Evolutionary conservation across 768 basidiomycete genomes (phyloP), one percentile per base, ranked within the genome.

Genomic region (Rhizopogon vesiculosus): DNA sequence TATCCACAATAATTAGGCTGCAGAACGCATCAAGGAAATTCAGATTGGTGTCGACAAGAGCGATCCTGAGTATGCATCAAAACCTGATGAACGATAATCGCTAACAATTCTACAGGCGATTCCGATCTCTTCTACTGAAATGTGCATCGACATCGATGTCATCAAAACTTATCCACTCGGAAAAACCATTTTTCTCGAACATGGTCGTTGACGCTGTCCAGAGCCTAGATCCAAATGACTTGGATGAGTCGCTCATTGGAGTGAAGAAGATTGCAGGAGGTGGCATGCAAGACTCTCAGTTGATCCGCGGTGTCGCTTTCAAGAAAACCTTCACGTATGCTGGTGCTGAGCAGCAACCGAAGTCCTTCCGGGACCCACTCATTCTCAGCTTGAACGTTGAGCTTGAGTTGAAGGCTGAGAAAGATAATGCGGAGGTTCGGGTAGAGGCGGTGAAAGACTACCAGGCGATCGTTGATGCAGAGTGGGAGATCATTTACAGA

Each of bases 101-200:
- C 45, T 42, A 69, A 56, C 42, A 33, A 51, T 22, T 56, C 51
- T 2, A 7, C 62, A 98, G 96, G 61, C 84, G 84, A 62, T 97
- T 98, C 82, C 93, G 87, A 46, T 91, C 94, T 59, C 85, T 98
- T 22, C 82, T 98, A 35, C 80, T 97, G 63, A 95, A 97, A 77
- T 97, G 94, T 72, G 97, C 97, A 28, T 88, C 94, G 28, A 99
- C 97, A 3, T 96, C 97, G n/a, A 98, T 98, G 96, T 98, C 97
- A 15, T 98, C 96, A 58, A 99, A 98, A 73, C 84, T 98, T 58
- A 98, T 99, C 64, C 96, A 98, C 70, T 93, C 93, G 13, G 93
- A 98, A 75, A 98, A 97, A 66, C 97, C 96, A 1, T 98, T 98
- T 77, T 99, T 99, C 78, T 91, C 95, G 10, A 85, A 89, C 60